Evolutionary conservation across 345 rosid genomes (phyloP), one percentile per base, ranked within the genome.

Genomic region (Turnera subulata): DNA sequence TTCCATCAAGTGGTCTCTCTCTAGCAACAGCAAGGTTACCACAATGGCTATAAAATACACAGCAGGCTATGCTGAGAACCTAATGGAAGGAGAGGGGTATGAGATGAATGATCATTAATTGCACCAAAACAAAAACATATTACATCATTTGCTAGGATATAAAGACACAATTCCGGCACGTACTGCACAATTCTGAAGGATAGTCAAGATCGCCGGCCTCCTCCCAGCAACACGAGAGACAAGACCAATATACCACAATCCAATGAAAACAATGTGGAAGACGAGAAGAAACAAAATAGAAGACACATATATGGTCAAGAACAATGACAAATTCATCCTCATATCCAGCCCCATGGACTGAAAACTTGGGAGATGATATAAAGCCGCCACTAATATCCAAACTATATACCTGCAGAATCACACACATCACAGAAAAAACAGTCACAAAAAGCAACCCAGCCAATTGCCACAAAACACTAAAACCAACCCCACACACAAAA

Each of bases 291-390:
- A 93, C 58, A 87, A 68, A 68, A 93, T 77, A 18, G 99, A 93
- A 62, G 97, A 80, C 40, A 93, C 60, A 65, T 73, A 87, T 37
- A 93, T 89, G 16, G 96, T 85, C 78, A 93, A 67, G 74, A 89
- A 93, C 77, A 93, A 71, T 47, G 99, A 93, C 74, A 93, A 78
- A 80, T 93, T 93, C 99, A 93, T 93, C 85, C 99, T 89, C 89
- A 93, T 55, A 76, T 93, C 99, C 65, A 93, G 78, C 71, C 99
- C 99, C 99, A 93, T 93, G 53, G 97, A 89, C 79, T 82, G 99
- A 77, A 93, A 89, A 80, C 96, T 93, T 53, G 99, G 99, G 68
- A 93, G 96, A 74, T 93, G 99, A 72, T 93, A 93, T 76, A 93
- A 42, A 74, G 99, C 94, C 35, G 99, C 99, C 70, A 89, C 82